These are phyloP conservation scores for Plasmodium cynomolgi DNA, from an alignment of 169 alveolate species.

Conservation along the genomic window DNA sequence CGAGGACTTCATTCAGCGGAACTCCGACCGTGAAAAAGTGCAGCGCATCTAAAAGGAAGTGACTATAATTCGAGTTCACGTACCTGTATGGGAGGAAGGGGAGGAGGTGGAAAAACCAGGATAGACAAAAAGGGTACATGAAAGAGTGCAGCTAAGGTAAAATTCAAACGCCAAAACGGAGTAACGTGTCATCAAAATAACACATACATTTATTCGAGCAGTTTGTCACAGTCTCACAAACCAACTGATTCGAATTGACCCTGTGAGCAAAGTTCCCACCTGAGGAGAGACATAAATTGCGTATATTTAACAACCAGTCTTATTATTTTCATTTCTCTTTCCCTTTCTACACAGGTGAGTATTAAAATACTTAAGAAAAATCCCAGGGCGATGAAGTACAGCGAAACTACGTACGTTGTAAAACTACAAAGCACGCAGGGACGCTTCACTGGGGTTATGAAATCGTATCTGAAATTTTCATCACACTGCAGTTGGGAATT, in stretches of 20 bases:
- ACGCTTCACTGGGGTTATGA: slow-evolving; percentile 21
- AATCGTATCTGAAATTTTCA: slow-evolving; percentile 53
- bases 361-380: slow-evolving; percentile 17
- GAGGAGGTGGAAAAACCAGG: too few relatives aligned
- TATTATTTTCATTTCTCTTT: slow-evolving; percentile 21
- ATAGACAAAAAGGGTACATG: not conserved
- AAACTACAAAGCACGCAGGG: slow-evolving; percentile 35
- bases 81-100: slow-evolving; percentile 4
- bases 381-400: not conserved
- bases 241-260: slow-evolving; percentile 1
- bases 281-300: slow-evolving; percentile 44
- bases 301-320: slow-evolving; percentile 23
- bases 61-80: slow-evolving; percentile 44
- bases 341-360: slow-evolving; percentile 12
- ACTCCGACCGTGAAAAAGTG: slow-evolving; percentile 39
- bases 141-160: not conserved
- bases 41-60: slow-evolving; percentile 12
- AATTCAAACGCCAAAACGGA: not conserved
- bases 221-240: not conserved
- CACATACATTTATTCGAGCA: not conserved
- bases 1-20: slow-evolving; percentile 59
- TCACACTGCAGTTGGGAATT: slow-evolving; percentile 36
- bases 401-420: slow-evolving; percentile 5
- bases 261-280: slow-evolving; percentile 4
- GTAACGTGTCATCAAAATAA: not conserved